Conservation (phyloP, 2,329 filamentous ascomycete genomes). For the Xylariaceae sp. region DNA sequence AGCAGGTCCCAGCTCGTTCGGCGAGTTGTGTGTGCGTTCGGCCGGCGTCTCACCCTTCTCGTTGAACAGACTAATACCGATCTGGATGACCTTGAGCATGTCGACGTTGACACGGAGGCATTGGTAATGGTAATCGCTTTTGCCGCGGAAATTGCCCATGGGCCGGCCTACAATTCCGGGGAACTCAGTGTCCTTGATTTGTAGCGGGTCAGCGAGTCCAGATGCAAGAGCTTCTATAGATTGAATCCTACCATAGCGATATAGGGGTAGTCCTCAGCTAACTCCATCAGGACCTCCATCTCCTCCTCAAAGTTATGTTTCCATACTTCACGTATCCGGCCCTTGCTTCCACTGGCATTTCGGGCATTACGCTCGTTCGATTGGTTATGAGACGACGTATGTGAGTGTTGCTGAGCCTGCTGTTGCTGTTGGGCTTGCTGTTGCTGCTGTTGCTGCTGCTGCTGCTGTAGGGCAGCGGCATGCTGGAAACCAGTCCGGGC, state of each 20-base stretch:
- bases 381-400: constrained; percentile 37
- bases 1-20: constrained; percentile 36
- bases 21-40: constrained; percentile 52
- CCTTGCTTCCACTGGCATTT: constrained; percentile 54
- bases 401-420: constrained; percentile 48
- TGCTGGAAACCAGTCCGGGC: constrained; percentile 84
- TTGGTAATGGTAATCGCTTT: constrained; percentile 98
- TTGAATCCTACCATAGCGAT: constrained; percentile 80
- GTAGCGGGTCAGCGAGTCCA: constrained; percentile 21
- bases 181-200: constrained; percentile 83
- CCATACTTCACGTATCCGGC: constrained; percentile 94
- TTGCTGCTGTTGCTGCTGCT: constrained; percentile 37
- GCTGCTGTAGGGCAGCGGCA: constrained; percentile 53
- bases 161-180: constrained; percentile 95
- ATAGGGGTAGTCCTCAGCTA: constrained; percentile 89
- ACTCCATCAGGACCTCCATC: constrained; percentile 74
- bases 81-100: constrained; percentile 93
- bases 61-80: constrained; percentile 90
- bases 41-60: constrained; percentile 83
- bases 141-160: constrained; percentile 89
- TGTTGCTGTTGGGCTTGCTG: constrained; percentile 33
- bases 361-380: constrained; percentile 33
- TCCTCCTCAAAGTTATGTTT: constrained; percentile 85
- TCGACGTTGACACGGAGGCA: constrained; percentile 96
- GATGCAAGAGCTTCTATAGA: constrained; percentile 7